These are phyloP conservation scores for Globisporangium heterothallicum DNA, from an alignment of 352 stramenopile genomes.

Conservation along the genomic window DNA sequence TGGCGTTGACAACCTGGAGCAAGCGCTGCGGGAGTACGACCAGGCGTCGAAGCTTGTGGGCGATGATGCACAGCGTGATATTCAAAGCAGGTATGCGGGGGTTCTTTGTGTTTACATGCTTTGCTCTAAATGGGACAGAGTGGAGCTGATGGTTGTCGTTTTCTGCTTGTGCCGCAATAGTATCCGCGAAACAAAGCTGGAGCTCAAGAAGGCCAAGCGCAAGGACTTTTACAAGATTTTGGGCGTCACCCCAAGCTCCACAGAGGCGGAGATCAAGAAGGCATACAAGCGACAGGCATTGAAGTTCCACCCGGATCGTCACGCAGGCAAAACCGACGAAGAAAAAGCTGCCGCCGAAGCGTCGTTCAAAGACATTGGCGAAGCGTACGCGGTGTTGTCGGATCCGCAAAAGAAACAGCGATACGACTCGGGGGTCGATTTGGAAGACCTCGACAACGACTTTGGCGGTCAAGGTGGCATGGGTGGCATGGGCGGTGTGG, in stretches of 20 bases:
- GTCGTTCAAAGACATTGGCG: slow-evolving; percentile 94
- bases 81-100: slow-evolving; percentile 37
- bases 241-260: slow-evolving; percentile 71
- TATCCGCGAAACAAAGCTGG: slow-evolving; percentile 87
- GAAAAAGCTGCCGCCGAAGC: slow-evolving; percentile 89
- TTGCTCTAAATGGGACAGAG: too few relatives aligned
- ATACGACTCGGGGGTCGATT: slow-evolving; percentile 94
- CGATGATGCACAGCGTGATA: slow-evolving; percentile 76
- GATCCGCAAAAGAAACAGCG: slow-evolving; percentile 90
- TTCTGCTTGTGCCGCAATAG: slow-evolving; percentile 18
- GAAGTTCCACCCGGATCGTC: slow-evolving; percentile 95
- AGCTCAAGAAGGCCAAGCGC: slow-evolving; percentile 93
- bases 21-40: slow-evolving; percentile 88
- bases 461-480: slow-evolving; percentile 74
- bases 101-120: background rate
- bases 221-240: slow-evolving; percentile 96
- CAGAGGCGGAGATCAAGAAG: slow-evolving; percentile 96
- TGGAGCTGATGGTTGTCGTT: too few relatives aligned
- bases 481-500: slow-evolving; percentile 75
- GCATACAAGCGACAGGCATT: slow-evolving; percentile 93
- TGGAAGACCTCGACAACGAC: slow-evolving; percentile 92
- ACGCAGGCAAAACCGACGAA: slow-evolving; percentile 87
- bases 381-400: slow-evolving; percentile 95
- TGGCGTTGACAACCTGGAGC: slow-evolving; percentile 86
- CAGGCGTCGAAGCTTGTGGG: slow-evolving; percentile 83